phyloP scores from a whole-genome alignment of 805 yeast species.

The Candida piceae region DNA sequence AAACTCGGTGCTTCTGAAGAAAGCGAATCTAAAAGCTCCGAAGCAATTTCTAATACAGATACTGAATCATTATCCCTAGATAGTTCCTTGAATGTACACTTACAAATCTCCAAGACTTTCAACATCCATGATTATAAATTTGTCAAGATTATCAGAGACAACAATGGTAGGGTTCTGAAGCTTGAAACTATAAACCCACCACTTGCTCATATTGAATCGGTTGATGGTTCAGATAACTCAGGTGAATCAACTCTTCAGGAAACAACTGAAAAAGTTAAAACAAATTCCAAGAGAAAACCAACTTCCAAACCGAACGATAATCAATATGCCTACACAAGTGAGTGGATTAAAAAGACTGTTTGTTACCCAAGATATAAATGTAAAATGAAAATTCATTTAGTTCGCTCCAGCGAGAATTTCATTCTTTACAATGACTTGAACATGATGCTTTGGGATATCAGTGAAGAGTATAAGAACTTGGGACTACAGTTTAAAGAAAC shows the following conservation, averaged over 20 bases:
- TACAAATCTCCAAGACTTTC: slow-evolving; percentile 17
- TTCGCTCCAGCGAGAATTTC: slow-evolving; percentile 14
- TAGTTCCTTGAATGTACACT: slow-evolving; percentile 2
- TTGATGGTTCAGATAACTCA: too few species aligned
- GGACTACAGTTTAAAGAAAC: not conserved
- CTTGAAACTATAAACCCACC: slow-evolving; percentile 29
- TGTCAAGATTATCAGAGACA: slow-evolving; percentile 35
- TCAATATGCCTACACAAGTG: slow-evolving; percentile 20
- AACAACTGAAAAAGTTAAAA: too few species aligned
- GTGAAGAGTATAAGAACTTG: slow-evolving; percentile 12
- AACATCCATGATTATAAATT: slow-evolving; percentile 25
- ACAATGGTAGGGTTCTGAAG: slow-evolving; percentile 34
- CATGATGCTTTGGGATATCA: slow-evolving; percentile 28
- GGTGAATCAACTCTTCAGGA: too few species aligned
- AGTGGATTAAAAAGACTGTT: slow-evolving; percentile 34
- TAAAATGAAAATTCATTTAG: slow-evolving; percentile 37
- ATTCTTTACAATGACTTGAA: slow-evolving; percentile 26
- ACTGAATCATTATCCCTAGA: too few species aligned
- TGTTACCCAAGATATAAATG: slow-evolving; percentile 42
- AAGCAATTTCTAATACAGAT: too few species aligned
- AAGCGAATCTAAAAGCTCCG: too few species aligned
- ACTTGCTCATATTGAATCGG: too few species aligned
- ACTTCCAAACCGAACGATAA: too few species aligned
- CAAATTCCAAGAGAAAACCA: too few species aligned
- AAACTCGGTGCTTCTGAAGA: too few species aligned